Evolutionary conservation across 78 protist species (phyloP).

Genomic region (Protostelium mycophagum): DNA sequence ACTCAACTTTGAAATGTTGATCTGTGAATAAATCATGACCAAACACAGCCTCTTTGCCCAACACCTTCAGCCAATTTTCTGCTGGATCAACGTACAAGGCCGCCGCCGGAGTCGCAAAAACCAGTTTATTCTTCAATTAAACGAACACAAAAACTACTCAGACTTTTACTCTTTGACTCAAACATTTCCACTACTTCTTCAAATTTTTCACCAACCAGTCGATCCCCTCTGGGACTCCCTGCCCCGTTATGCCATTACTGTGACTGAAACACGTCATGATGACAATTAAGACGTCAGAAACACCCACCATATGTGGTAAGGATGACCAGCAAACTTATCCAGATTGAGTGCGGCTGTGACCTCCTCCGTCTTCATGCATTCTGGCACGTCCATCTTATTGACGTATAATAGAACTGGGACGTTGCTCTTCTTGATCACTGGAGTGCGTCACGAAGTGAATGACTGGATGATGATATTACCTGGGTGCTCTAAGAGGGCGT

Average conservation of each 20-base stretch:
- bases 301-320: conserved; percentile 3
- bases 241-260: conserved; percentile 1
- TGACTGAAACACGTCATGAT: neutral
- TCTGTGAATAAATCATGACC: neutral
- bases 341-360: conserved; percentile 11
- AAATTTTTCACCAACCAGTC: neutral
- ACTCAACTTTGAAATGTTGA: no score
- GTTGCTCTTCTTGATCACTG: conserved; percentile 6
- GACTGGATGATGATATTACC: conserved; percentile 1
- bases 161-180: no score
- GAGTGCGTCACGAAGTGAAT: neutral
- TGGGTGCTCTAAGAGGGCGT: conserved; percentile 19
- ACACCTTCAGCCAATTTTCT: neutral
- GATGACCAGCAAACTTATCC: neutral
- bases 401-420: conserved; percentile 15
- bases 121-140: neutral
- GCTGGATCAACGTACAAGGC: neutral
- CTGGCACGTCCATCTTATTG: conserved; percentile 18
- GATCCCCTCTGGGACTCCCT: conserved; percentile 11
- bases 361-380: conserved; percentile 2
- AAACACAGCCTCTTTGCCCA: neutral
- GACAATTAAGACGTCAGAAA: neutral
- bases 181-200: no score
- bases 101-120: neutral
- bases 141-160: no score